Evolutionary conservation across 768 basidiomycete genomes (phyloP).

Genomic region (Collybiopsis luxurians): DNA sequence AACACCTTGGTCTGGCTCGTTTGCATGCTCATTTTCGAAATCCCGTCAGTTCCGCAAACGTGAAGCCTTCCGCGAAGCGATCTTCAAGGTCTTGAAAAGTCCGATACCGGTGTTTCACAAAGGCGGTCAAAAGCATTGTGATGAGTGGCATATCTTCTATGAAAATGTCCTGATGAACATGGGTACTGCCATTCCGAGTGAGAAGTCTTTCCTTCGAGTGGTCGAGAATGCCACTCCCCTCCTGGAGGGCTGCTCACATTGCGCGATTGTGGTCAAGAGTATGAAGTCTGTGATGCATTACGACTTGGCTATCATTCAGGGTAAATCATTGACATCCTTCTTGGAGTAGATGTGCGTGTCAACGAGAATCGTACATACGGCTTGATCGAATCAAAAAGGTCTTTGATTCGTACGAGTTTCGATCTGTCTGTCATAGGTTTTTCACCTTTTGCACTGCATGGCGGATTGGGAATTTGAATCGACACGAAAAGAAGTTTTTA

Average conservation of each 20-base stretch:
- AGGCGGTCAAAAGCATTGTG: not conserved
- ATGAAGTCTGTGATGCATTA: not conserved
- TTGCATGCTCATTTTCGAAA: not conserved
- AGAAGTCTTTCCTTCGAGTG: not conserved
- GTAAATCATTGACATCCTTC: not conserved
- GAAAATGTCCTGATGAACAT: not conserved
- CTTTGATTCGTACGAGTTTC: too few species aligned
- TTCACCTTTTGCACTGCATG: too few species aligned
- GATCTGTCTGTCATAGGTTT: too few species aligned
- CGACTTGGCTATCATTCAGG: not conserved
- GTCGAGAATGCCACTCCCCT: not conserved
- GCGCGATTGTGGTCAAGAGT: not conserved
- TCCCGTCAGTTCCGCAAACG: not conserved
- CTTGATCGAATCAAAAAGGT: too few species aligned
- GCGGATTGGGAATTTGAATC: too few species aligned
- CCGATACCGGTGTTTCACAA: not conserved
- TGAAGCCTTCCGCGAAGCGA: not conserved
- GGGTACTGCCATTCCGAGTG: not conserved
- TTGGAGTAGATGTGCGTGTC: not conserved
- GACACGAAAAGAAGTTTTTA: too few species aligned
- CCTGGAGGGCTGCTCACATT: not conserved
- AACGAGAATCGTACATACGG: too few species aligned
- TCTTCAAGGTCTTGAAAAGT: not conserved
- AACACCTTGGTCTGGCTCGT: not conserved
- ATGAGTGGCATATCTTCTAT: not conserved